Base-by-base conservation (phyloP, 2,329 filamentous ascomycete genomes). In the Ophiostoma montium region DNA sequence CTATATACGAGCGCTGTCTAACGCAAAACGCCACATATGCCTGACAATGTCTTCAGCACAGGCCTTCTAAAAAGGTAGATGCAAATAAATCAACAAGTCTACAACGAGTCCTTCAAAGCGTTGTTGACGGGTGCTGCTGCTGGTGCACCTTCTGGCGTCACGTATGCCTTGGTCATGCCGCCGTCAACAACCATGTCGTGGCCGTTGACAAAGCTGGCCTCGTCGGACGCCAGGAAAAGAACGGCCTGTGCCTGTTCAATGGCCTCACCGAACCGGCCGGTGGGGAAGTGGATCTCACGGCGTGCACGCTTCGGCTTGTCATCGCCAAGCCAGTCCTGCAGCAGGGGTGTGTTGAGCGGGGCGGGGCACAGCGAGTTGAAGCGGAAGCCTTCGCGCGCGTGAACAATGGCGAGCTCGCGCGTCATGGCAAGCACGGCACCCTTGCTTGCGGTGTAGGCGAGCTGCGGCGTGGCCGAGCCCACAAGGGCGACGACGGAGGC, bases 161-260 rank as follows among this genome's bases (percentile, higher is more conserved):
- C 79, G 65, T 95, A 96, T 41, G 88, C 86, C 74, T 85, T 95
- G 60, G 81, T 90, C 86, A 98, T 86, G 52, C 90, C 90, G 51
- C 92, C 92, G 60, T 98, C 92, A 23, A 96, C 88, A 5, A 94
- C 83, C 68, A 96, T 94, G 63, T 96, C 92, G 52, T 80, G 83
- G 11, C 85, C 88, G 56, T 92, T 94, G 60, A 94, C 84, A 59
- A 94, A 94, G 70, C 84, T 86, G 60, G 82, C 80, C 70, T 94
- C 87, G 57, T 94, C 87, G 56, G 82, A 88, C 9, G 87, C 87
- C 53, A 94, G 67, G 69, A 94, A 94, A 8, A 95, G 62, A 1
- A 94, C 88, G 7, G 86, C 88, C 55, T 94, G 84, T 0, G 88
- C 88, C 70, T 94, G 88, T 71, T 95, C 88, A 53, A 95, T 70